Base-by-base conservation (phyloP, 495 filamentous ascomycete species). In the Aspergillus ostianus region DNA sequence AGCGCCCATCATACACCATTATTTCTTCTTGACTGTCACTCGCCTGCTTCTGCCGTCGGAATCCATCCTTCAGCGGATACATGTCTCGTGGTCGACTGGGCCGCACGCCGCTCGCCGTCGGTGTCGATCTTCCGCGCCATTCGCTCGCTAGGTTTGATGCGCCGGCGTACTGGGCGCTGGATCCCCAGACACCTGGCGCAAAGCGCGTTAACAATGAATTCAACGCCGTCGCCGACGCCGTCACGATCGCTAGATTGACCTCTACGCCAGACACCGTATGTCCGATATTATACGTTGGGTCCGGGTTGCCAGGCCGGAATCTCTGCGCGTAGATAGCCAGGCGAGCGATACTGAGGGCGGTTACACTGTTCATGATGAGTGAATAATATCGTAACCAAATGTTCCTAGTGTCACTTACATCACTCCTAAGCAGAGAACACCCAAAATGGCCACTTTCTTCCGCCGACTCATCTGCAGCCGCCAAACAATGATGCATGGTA, bases 201-300 rank as follows among this genome's bases (percentile, higher is more conserved):
- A 41, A 41, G 13, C 3, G 36, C 36, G 13, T 17, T 12, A 41
- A 41, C 36, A 41, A 15, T 4, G 36, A 41, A 41, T 70, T 70
- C 57, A 72, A 50, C 0, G 71, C 65, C 6, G 71, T 69, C 0
- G n/a, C 69, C 36, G 67, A 84, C 12, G 80, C 81, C 12, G 80
- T 80, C 26, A 84, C 75, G 51, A 84, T 70, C 4, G 81, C 83
- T 7, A 84, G 68, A 66, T 84, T 83, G 5, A 77, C 78, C 66
- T 84, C 83, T 21, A 85, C 72, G 46, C 72, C 81, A 0, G 79
- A 83, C 26, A 73, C 80, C 47, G 75, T 71, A 64, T 82, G 82
- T 10, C 79, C 77, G 46, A 84, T 77, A 55, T 72, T 66, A 59
- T 69, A 73, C 12, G 69, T 72, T 20, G 62, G 55, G 49, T 73